phyloP scores from a whole-genome alignment of 192 early-diverging fungal species.

The Jimgerdemannia lactiflua region DNA sequence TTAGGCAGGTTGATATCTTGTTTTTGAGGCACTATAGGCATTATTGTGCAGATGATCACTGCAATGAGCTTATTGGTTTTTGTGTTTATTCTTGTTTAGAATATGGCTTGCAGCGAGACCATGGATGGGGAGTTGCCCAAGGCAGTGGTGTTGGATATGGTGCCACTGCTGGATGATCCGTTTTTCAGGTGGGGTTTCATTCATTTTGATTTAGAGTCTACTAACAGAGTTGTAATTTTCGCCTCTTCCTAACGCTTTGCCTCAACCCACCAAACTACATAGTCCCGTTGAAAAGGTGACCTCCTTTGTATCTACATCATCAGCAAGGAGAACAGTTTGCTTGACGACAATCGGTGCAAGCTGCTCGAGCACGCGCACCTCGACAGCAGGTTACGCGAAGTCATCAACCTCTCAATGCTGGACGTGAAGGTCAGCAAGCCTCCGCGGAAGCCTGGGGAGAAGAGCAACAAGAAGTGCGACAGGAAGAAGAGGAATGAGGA shows the following conservation, averaged over 20 bases:
- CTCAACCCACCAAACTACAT: neutral
- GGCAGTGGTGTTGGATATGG: slow-evolving; percentile 72
- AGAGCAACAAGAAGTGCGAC: slow-evolving; percentile 49
- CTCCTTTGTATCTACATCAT: slow-evolving; percentile 82
- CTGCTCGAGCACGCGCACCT: slow-evolving; percentile 70
- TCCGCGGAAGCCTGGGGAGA: slow-evolving; percentile 55
- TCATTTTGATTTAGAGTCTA: neutral
- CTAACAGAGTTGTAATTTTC: too few relatives aligned
- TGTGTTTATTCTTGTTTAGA: slow-evolving; percentile 23
- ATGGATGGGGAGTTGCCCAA: slow-evolving; percentile 62
- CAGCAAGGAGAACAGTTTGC: slow-evolving; percentile 62
- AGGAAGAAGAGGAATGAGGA: slow-evolving; percentile 44
- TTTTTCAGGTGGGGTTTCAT: slow-evolving; percentile 40
- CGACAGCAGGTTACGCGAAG: slow-evolving; percentile 70
- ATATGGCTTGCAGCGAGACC: slow-evolving; percentile 78
- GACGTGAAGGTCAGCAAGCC: slow-evolving; percentile 61
- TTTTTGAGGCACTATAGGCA: too few relatives aligned
- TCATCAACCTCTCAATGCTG: slow-evolving; percentile 68
- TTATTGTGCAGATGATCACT: too few relatives aligned
- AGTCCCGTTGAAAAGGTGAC: slow-evolving; percentile 71
- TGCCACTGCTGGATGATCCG: slow-evolving; percentile 71
- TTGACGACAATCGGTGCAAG: slow-evolving; percentile 64
- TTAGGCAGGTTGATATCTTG: too few relatives aligned
- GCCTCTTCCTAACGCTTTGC: too few relatives aligned
- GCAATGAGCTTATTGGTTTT: too few relatives aligned